These are phyloP conservation scores for Pseudogymnoascus sp. DNA, from an alignment of 2,329 filamentous ascomycete genomes.

Conservation along the genomic window DNA sequence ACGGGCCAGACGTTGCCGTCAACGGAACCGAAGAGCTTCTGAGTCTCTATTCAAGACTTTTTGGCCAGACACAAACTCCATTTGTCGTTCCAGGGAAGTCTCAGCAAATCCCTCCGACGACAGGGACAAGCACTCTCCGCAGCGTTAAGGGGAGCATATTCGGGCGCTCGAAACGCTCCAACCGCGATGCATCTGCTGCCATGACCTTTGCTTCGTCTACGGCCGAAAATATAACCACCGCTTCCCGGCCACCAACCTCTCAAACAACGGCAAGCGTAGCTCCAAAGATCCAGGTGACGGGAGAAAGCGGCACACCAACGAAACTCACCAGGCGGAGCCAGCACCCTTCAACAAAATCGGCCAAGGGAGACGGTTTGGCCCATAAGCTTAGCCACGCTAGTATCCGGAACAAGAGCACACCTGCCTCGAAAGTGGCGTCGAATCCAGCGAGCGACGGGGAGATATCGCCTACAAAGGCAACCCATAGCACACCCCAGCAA, in stretches of 20 bases:
- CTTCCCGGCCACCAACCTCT: slow-evolving; percentile 26
- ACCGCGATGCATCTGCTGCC: slow-evolving; percentile 35
- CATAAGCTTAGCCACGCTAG: slow-evolving; percentile 35
- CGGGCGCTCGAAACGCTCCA: slow-evolving; percentile 45
- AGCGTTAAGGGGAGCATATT: slow-evolving; percentile 73
- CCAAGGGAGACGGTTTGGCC: slow-evolving; percentile 31
- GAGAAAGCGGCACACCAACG: slow-evolving; percentile 46
- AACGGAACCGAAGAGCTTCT: slow-evolving; percentile 83
- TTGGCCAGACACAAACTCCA: slow-evolving; percentile 43
- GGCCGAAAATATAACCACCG: slow-evolving; percentile 9
- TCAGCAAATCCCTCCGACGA: slow-evolving; percentile 53
- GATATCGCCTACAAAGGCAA: background rate
- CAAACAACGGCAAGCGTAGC: slow-evolving; percentile 20
- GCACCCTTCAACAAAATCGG: slow-evolving; percentile 30
- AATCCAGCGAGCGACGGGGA: slow-evolving; percentile 3
- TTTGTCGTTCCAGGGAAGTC: slow-evolving; percentile 29
- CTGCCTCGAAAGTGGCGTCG: slow-evolving; percentile 25
- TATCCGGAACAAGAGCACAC: slow-evolving; percentile 45
- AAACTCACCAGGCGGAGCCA: slow-evolving; percentile 27
- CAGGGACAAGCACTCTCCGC: slow-evolving; percentile 61
- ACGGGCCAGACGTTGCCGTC: slow-evolving; percentile 78
- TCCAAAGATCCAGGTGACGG: slow-evolving; percentile 71
- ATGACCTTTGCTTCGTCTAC: background rate
- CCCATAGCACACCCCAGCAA: background rate
- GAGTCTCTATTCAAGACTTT: slow-evolving; percentile 72